Evolutionary conservation across 768 basidiomycete genomes (phyloP), one percentile per base, ranked within the genome.

Genomic region (Coprinellus micaceus): DNA sequence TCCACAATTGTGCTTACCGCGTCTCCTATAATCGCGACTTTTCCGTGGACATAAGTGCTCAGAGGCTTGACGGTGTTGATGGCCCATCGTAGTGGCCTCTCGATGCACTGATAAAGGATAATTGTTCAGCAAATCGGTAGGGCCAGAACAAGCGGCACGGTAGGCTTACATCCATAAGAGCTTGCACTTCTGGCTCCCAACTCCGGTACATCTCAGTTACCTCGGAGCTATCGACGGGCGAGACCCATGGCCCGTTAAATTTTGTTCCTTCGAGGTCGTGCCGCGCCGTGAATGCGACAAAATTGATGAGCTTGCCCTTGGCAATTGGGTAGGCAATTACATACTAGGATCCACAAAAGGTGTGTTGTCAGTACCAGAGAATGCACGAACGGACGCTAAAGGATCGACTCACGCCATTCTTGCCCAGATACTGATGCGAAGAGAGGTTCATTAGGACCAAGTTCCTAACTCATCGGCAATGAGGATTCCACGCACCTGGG

Each of bases 161-260:
- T 44, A 5, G 11, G 66, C 72, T 58, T 52, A 84, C 87, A 69
- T 81, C 70, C 17, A 89, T 62, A 0, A 89, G 64, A 1, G 75
- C 73, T 60, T 80, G 77, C 4, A 82, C 81, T 33, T 88, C 85
- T 1, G 80, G 73, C 66, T 88, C 86, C 76, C 87, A 84, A 29
- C 70, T 63, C 26, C 67, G 65, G 60, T 83, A 88, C 25, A 74
- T 66, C 9, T 60, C 62, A 4, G 71, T 50, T 30, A 87, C 64
- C 50, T 85, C 81, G 22, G 74, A 64, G 53, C 68, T 75, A 21
- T 79, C 72, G 1, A 77, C 63, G 6, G 74, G 73, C 28, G 71
- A 71, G 4, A 84, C 76, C 84, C 82, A 85, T 13, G 79, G 71
- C 3, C 76, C 79, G 12, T 76, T 67, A 57, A 75, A 82, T 22